Percentiles rank a stretch among this genome's conserved stretches.
phyloP scores from a whole-genome alignment of 345 rosid genomes.

The Populus nigra region DNA sequence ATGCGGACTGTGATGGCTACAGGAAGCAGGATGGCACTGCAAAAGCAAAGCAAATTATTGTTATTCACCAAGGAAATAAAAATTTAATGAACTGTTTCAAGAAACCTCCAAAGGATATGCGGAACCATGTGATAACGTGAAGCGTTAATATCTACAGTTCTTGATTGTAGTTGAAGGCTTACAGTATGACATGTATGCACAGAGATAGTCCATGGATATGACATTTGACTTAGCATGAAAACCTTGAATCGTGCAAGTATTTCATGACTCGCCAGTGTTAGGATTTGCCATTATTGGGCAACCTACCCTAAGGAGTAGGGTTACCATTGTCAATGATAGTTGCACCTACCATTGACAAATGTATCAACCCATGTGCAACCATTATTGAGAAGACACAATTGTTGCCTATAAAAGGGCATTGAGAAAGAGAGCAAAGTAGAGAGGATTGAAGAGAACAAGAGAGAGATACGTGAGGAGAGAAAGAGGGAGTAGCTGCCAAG shows the following conservation, averaged over 20 bases:
- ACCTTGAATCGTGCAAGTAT: background rate
- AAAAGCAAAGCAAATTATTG: background rate
- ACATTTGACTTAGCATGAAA: too few relatives aligned
- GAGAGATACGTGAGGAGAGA: too few relatives aligned
- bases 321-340: too few relatives aligned
- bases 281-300: too few relatives aligned
- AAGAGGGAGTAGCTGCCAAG: too few relatives aligned
- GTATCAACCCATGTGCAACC: too few relatives aligned
- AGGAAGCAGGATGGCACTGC: constrained; percentile 70
- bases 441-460: too few relatives aligned
- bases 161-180: background rate
- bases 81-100: background rate
- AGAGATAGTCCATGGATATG: background rate
- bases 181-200: background rate
- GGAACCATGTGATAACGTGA: background rate
- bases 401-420: too few relatives aligned
- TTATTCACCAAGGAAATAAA: background rate
- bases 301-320: too few relatives aligned
- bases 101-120: background rate
- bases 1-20: constrained; percentile 67
- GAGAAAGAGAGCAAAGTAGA: too few relatives aligned
- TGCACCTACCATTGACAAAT: too few relatives aligned
- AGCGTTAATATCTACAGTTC: background rate
- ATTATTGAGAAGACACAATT: too few relatives aligned
- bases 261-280: background rate